Conservation (phyloP, 1,284 basidiomycete species). For the Cystobasidium pallidum region DNA sequence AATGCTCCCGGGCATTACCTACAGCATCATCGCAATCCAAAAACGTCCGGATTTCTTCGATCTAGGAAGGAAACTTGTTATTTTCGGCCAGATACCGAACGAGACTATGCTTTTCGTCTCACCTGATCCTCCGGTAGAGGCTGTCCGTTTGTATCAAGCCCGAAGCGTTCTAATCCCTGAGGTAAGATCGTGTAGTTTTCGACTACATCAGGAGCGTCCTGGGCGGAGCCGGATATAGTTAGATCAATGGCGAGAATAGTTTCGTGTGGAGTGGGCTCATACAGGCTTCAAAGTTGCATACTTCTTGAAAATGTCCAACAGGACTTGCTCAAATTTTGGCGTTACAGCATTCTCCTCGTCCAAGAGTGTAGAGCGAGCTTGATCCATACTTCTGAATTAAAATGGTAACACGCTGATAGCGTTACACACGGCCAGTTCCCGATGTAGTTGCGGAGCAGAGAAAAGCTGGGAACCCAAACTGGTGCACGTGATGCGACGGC, state of each 20-base stretch:
- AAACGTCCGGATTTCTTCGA: slow-evolving; percentile 70
- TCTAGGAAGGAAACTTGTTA: background rate
- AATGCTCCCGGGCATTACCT: background rate
- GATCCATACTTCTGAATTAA: background rate
- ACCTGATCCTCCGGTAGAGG: slow-evolving; percentile 73
- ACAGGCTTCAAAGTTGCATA: slow-evolving; percentile 60
- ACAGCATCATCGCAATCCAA: slow-evolving; percentile 67
- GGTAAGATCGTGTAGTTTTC: slow-evolving; percentile 63
- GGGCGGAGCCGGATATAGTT: background rate
- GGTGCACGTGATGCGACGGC: background rate
- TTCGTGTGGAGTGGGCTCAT: slow-evolving; percentile 42
- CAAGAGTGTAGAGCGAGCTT: slow-evolving; percentile 60
- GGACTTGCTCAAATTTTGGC: slow-evolving; percentile 74
- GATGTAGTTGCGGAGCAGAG: background rate
- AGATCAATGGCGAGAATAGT: background rate
- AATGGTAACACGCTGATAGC: too few species aligned
- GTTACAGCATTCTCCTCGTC: slow-evolving; percentile 70
- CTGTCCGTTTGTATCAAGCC: slow-evolving; percentile 72
- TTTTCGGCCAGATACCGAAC: background rate
- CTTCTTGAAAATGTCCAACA: slow-evolving; percentile 61
- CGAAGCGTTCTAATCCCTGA: slow-evolving; percentile 71
- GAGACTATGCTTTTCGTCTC: slow-evolving; percentile 15
- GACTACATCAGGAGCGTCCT: slow-evolving; percentile 21
- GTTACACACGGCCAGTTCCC: too few species aligned
- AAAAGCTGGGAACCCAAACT: background rate